phyloP scores from a whole-genome alignment of 495 filamentous ascomycete genomes.

The Penicillium waksmanii region DNA sequence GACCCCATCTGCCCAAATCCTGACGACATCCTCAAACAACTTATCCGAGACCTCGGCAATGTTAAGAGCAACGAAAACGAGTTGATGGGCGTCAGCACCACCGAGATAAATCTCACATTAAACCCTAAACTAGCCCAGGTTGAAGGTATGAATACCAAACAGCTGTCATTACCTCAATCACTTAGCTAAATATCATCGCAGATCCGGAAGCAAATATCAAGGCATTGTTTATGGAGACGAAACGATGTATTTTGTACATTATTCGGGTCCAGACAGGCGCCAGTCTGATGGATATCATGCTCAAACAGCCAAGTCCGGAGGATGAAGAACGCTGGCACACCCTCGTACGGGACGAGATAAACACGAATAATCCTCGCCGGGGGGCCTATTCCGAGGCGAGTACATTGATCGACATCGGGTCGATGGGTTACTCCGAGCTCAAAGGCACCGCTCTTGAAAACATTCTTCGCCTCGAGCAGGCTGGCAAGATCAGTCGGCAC shows the following conservation, averaged over 20 bases:
- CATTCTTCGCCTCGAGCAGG: constrained; percentile 82
- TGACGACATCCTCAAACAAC: constrained; percentile 89
- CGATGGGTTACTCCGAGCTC: constrained; percentile 88
- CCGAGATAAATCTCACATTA: constrained; percentile 89
- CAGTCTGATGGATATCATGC: constrained; percentile 92
- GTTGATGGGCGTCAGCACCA: constrained; percentile 80
- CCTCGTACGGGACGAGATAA: constrained; percentile 82
- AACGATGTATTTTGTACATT: constrained; percentile 95
- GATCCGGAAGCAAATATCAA: constrained; percentile 93
- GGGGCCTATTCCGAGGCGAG: constrained; percentile 92
- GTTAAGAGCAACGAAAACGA: constrained; percentile 95
- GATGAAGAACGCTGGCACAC: constrained; percentile 88
- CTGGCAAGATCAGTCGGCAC: constrained; percentile 82
- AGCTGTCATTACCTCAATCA: not conserved
- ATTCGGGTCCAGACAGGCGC: constrained; percentile 93
- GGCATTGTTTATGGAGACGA: constrained; percentile 95
- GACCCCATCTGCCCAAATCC: constrained; percentile 72
- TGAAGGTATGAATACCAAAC: constrained; percentile 56
- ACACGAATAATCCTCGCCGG: constrained; percentile 66
- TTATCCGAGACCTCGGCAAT: constrained; percentile 89
- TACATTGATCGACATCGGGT: constrained; percentile 80
- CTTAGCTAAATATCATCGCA: constrained; percentile 12
- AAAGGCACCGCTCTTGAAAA: constrained; percentile 94
- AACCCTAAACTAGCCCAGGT: constrained; percentile 89
- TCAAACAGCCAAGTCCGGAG: constrained; percentile 82